These are phyloP conservation scores for Boehmeria nivea DNA, from an alignment of 306 rosid species.

Conservation along the genomic window DNA sequence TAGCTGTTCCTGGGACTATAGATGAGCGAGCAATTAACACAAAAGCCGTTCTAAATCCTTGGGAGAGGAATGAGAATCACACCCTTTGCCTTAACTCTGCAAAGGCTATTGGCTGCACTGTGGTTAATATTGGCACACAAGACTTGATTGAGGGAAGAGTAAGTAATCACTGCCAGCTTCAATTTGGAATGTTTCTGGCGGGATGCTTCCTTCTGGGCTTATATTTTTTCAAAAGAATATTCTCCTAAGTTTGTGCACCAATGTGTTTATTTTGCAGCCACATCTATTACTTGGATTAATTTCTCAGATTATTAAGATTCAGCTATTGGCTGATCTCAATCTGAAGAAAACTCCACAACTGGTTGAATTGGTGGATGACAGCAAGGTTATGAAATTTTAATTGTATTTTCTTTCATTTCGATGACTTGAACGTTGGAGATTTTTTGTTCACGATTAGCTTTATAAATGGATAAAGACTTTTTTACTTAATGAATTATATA, in stretches of 20 bases:
- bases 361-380: constrained; percentile 91
- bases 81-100: constrained; percentile 97
- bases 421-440: background rate
- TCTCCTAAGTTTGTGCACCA: constrained; percentile 2
- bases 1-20: constrained; percentile 98
- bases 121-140: constrained; percentile 96
- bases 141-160: constrained; percentile 92
- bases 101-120: constrained; percentile 99
- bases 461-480: constrained; percentile 1
- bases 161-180: constrained; percentile 37
- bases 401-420: constrained; percentile 9
- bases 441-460: no score
- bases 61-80: constrained; percentile 99
- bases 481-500: constrained; percentile 10
- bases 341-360: constrained; percentile 99
- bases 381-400: constrained; percentile 47
- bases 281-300: constrained; percentile 89
- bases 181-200: constrained; percentile 14
- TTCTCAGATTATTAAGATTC: constrained; percentile 97
- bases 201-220: background rate
- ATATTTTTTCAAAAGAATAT: constrained; percentile 10
- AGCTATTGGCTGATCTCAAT: constrained; percentile 88
- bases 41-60: constrained; percentile 80
- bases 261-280: constrained; percentile 54
- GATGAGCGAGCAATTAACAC: constrained; percentile 98